Evolutionary conservation across 2,329 filamentous ascomycete genomes (phyloP).

Genomic region (Tolypocladium capitatum): DNA sequence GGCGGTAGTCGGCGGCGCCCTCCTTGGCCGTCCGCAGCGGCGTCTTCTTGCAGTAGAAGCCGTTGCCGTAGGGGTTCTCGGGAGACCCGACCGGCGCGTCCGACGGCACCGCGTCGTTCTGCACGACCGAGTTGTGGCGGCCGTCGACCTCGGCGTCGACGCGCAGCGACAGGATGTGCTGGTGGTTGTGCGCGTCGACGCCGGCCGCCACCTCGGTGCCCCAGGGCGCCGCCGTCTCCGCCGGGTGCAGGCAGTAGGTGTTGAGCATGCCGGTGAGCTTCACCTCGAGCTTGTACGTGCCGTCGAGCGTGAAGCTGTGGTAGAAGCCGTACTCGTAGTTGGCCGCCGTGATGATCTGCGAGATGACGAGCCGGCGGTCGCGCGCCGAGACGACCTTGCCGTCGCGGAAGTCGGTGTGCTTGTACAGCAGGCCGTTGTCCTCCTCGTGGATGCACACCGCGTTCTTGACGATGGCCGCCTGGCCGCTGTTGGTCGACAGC

Average conservation of each 20-base stretch:
- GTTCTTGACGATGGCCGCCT: slow-evolving; percentile 52
- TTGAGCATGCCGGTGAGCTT: slow-evolving; percentile 38
- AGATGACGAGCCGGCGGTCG: slow-evolving; percentile 45
- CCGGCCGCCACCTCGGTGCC: slow-evolving; percentile 52
- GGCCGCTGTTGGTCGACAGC: slow-evolving; percentile 26
- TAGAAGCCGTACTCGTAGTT: slow-evolving; percentile 48
- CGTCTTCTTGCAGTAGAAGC: slow-evolving; percentile 38
- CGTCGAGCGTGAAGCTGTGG: slow-evolving; percentile 34
- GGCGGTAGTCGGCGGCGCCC: slow-evolving; percentile 11
- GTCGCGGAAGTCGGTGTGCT: slow-evolving; percentile 51
- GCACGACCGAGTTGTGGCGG: slow-evolving; percentile 49
- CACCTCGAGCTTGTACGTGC: slow-evolving; percentile 49
- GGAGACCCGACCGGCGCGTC: slow-evolving; percentile 49
- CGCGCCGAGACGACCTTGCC: slow-evolving; percentile 43
- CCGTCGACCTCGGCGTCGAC: slow-evolving; percentile 55
- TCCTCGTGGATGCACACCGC: slow-evolving; percentile 24
- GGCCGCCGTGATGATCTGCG: slow-evolving; percentile 51
- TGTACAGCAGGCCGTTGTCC: slow-evolving; percentile 46
- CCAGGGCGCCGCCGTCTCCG: slow-evolving; percentile 27
- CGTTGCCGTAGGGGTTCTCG: slow-evolving; percentile 64
- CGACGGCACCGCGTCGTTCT: slow-evolving; percentile 52
- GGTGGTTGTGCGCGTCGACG: slow-evolving; percentile 53
- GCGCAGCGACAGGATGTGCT: slow-evolving; percentile 55
- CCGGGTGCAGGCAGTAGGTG: slow-evolving; percentile 26
- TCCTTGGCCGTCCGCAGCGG: slow-evolving; percentile 10